Conservation (phyloP, 768 basidiomycete genomes). For the Russula lepida region DNA sequence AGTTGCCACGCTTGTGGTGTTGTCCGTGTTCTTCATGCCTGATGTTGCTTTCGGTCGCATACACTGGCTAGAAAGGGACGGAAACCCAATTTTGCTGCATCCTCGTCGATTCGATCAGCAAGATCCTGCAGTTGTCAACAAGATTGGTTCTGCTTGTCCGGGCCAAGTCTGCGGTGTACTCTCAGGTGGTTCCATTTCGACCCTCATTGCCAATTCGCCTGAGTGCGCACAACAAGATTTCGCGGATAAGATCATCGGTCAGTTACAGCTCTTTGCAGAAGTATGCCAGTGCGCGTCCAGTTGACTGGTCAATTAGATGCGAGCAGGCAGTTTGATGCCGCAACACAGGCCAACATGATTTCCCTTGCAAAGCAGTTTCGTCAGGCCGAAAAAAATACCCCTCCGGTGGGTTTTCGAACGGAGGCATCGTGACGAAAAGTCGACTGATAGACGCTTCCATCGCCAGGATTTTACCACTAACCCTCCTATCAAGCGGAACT, state of each 20-base stretch:
- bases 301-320: conserved; percentile 32
- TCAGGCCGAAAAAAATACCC: conserved; percentile 52
- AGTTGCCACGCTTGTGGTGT: conserved; percentile 18
- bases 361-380: conserved; percentile 45
- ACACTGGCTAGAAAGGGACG: conserved; percentile 41
- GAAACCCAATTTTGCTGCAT: conserved; percentile 37
- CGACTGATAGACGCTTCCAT: background rate
- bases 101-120: conserved; percentile 49
- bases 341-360: conserved; percentile 45
- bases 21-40: conserved; percentile 20
- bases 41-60: conserved; percentile 31
- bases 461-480: conserved; percentile 44
- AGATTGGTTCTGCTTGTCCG: conserved; percentile 40
- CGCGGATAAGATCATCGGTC: conserved; percentile 50
- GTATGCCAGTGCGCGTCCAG: background rate
- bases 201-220: conserved; percentile 43
- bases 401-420: conserved; percentile 32
- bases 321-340: conserved; percentile 42
- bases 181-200: conserved; percentile 41
- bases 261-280: conserved; percentile 8
- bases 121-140: conserved; percentile 38
- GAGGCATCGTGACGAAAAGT: background rate
- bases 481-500: conserved; percentile 43
- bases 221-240: conserved; percentile 52
- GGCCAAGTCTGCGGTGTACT: conserved; percentile 42